These are phyloP conservation scores for Meira nashicola DNA, from an alignment of 1,284 basidiomycete species.

Conservation along the genomic window DNA sequence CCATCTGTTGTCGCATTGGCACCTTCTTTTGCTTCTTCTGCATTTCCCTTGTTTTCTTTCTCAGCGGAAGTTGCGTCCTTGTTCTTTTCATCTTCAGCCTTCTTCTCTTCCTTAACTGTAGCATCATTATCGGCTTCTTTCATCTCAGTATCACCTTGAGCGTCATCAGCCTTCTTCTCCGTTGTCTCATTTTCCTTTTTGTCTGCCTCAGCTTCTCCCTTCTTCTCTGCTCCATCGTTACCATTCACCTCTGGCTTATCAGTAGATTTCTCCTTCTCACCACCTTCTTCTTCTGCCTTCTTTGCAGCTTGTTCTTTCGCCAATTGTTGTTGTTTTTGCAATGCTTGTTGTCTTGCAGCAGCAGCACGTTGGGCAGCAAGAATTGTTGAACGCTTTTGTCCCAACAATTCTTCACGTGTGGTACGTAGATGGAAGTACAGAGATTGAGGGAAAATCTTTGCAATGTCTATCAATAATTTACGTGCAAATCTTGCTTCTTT, in stretches of 20 bases:
- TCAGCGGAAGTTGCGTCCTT: slow-evolving; percentile 16
- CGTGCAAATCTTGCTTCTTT: slow-evolving; percentile 89
- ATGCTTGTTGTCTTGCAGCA: slow-evolving; percentile 55
- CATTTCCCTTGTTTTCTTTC: slow-evolving; percentile 16
- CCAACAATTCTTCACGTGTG: slow-evolving; percentile 71
- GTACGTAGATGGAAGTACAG: slow-evolving; percentile 93
- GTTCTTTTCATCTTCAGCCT: slow-evolving; percentile 1
- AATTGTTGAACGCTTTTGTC: slow-evolving; percentile 54
- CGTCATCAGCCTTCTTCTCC: not conserved
- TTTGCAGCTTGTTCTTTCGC: slow-evolving; percentile 1
- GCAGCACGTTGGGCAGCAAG: slow-evolving; percentile 47
- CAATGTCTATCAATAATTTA: slow-evolving; percentile 80
- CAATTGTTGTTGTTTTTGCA: slow-evolving; percentile 9
- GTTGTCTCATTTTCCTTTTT: not conserved
- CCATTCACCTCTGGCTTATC: not conserved
- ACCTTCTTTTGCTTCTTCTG: slow-evolving; percentile 6
- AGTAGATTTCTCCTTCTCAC: not conserved
- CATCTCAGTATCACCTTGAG: not conserved
- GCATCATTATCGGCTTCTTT: not conserved
- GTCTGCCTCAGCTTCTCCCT: not conserved
- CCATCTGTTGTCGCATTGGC: not conserved
- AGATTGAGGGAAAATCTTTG: slow-evolving; percentile 92
- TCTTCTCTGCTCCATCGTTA: not conserved
- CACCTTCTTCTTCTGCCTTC: slow-evolving; percentile 6
- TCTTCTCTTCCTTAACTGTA: slow-evolving; percentile 4